Percentiles rank a stretch among this genome's conserved stretches.
Evolutionary conservation across 2,329 filamentous ascomycete genomes (phyloP).

Genomic region (Aspergillus sp.): DNA sequence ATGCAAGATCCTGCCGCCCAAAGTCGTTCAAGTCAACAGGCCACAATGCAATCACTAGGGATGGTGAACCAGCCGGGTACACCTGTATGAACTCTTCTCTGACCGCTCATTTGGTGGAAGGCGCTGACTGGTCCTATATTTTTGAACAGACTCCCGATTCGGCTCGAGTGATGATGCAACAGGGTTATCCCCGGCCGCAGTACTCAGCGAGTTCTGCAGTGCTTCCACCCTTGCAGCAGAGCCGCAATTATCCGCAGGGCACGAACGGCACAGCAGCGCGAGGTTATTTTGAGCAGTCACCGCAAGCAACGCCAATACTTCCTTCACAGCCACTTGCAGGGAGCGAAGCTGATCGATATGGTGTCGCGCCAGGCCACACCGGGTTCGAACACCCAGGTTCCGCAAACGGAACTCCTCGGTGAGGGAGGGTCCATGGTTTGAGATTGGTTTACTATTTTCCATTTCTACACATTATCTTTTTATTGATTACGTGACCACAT

Average conservation of each 20-base stretch:
- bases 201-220: conserved; percentile 34
- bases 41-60: conserved; percentile 37
- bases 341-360: conserved; percentile 34
- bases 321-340: conserved; percentile 33
- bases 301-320: conserved; percentile 35
- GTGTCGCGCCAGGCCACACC: conserved; percentile 24
- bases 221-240: conserved; percentile 37
- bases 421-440: conserved; percentile 14
- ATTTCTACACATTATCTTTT: conserved; percentile 7
- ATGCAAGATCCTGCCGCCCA: conserved; percentile 36
- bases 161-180: conserved; percentile 37
- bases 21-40: conserved; percentile 34
- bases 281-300: conserved; percentile 34
- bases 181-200: conserved; percentile 35
- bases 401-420: conserved; percentile 34
- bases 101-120: conserved; percentile 21
- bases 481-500: conserved; percentile 4
- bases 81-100: conserved; percentile 34
- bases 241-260: conserved; percentile 30
- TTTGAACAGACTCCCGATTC: conserved; percentile 36
- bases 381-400: conserved; percentile 33
- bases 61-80: conserved; percentile 39
- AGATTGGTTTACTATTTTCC: conserved; percentile 10
- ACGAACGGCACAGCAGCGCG: conserved; percentile 29
- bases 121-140: conserved; percentile 25